Base-by-base conservation (phyloP, 257 asterid genomes). In the Ligustrum vulgare region DNA sequence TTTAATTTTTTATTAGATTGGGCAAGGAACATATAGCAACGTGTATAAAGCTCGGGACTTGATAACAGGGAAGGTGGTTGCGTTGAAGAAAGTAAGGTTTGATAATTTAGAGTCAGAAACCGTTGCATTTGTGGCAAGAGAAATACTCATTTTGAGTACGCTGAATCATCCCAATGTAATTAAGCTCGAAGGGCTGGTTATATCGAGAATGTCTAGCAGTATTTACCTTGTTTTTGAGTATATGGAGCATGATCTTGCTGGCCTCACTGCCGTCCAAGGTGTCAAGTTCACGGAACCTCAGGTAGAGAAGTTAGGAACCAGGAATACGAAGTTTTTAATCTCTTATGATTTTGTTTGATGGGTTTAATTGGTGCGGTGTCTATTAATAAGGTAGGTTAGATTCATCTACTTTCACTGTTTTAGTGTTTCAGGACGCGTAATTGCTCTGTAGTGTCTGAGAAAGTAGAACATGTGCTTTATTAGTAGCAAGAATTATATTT, bases 231-330 rank as follows among this genome's bases (percentile, higher is more conserved):
- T 91, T n/a, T 86, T 93, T 23, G 96, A 92, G 84, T 94, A 90
- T 79, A 94, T 94, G 98, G 98, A 94, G 75, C 97, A 94, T 82
- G 98, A 94, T 88, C 97, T 94, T 71, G 87, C 97, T 36, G 97
- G 98, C 73, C 97, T 94, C 63, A 86, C 97, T 72, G 91, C 96
- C 25, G 71, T 82, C 64, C 97, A 84, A 72, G 82, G 80, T 36
- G 74, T 78, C 87, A 90, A 85, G 79, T 92, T 92, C 86, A 82
- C 94, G 0, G 91, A 87, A 75, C 80, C 97, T 15, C 96, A 92
- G 98, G 98, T 94, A 51, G 72, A 18, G 34, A 31, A 54, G 74
- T 76, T 79, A 5, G 16, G 23, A 58, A 45, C 11, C 36, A 64
- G 45, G 6, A 22, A 41, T 35, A 33, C 45, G 54, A 18, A 51